These are phyloP conservation scores for Cladosporium oxysporum DNA, from an alignment of 2,329 filamentous ascomycete genomes.

Conservation along the genomic window DNA sequence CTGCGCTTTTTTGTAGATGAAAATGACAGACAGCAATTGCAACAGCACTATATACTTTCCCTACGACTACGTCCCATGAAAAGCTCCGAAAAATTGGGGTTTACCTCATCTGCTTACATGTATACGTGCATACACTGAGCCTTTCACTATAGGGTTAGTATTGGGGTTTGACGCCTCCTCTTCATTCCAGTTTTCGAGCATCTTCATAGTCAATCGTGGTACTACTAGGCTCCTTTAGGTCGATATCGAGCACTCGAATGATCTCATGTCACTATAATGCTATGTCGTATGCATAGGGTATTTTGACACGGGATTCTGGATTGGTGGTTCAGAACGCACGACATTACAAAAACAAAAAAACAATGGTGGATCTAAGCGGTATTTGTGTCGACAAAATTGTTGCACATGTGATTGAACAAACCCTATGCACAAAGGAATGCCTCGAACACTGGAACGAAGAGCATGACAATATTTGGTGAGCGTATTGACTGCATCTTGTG, in stretches of 20 bases:
- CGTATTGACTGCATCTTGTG: no score
- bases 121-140: not conserved
- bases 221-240: not conserved
- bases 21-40: no score
- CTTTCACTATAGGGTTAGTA: not conserved
- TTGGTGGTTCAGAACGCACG: not conserved
- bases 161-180: not conserved
- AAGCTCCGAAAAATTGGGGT: no score
- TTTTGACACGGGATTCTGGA: not conserved
- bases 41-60: not conserved
- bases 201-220: not conserved
- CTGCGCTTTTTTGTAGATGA: not conserved
- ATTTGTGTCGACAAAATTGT: not conserved
- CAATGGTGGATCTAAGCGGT: no score
- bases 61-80: no score
- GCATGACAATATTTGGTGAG: not conserved
- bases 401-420: no score
- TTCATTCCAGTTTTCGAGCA: not conserved
- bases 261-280: not conserved
- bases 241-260: no score
- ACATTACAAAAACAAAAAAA: not conserved
- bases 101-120: no score
- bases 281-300: not conserved
- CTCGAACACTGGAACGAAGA: not conserved
- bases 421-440: no score